Conservation (phyloP, 2,329 filamentous ascomycete species). For the Aspergillus sojae region DNA sequence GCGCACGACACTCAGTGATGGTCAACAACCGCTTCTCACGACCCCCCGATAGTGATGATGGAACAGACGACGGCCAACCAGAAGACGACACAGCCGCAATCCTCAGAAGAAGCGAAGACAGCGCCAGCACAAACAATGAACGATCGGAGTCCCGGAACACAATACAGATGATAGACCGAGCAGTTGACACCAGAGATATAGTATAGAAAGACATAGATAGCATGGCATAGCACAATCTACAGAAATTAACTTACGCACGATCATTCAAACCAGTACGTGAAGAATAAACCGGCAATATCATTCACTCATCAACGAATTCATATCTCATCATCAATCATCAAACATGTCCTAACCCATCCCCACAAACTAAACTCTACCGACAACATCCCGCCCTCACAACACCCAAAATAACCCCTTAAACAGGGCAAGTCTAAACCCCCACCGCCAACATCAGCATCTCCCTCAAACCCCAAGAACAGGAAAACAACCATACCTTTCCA, state of each 20-base stretch:
- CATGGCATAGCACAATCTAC: background rate
- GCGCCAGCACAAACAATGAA: background rate
- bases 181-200: conserved; percentile 12
- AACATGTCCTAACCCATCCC: background rate
- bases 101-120: conserved; percentile 16
- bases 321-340: conserved; percentile 2
- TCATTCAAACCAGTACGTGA: background rate
- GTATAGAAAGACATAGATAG: conserved; percentile 10
- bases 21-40: conserved; percentile 41
- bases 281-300: background rate
- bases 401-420: conserved; percentile 11
- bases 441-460: conserved; percentile 2
- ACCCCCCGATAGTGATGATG: conserved; percentile 12
- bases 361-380: background rate
- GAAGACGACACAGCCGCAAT: conserved; percentile 15
- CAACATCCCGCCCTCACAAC: no score
- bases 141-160: background rate
- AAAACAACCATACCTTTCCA: conserved; percentile 24
- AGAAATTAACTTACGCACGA: background rate
- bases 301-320: conserved; percentile 12
- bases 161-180: conserved; percentile 1
- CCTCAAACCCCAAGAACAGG: background rate
- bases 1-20: conserved; percentile 31
- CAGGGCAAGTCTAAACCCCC: conserved; percentile 24
- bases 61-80: conserved; percentile 13